These are phyloP conservation scores for Heliosperma pusillum DNA, from an alignment of 148 eudicot genomes.

Conservation along the genomic window DNA sequence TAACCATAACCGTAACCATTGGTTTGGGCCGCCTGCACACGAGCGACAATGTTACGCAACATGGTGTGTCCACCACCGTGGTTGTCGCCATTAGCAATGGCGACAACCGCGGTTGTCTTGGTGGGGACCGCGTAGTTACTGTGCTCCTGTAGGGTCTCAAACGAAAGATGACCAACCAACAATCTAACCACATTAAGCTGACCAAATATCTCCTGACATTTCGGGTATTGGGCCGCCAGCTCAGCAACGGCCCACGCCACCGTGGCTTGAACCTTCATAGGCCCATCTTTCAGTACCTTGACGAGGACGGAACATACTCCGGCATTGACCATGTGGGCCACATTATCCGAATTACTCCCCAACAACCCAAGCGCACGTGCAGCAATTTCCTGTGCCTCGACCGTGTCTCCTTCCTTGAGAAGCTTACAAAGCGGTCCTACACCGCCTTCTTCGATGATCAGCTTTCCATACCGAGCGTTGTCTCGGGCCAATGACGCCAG, in stretches of 20 bases:
- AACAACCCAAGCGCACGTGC: constrained; percentile 69
- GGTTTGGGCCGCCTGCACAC: constrained; percentile 20
- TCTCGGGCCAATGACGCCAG: constrained; percentile 76
- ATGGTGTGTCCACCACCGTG: constrained; percentile 23
- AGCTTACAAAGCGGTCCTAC: constrained; percentile 67
- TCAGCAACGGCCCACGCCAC: constrained; percentile 97
- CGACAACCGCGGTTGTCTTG: constrained; percentile 48
- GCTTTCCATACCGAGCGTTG: constrained; percentile 68
- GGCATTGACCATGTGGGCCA: constrained; percentile 67
- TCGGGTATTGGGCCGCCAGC: constrained; percentile 52
- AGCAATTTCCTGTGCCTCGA: constrained; percentile 88
- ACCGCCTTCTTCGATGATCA: constrained; percentile 91
- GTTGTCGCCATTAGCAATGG: constrained; percentile 22
- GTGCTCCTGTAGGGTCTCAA: constrained; percentile 84
- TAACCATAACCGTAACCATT: not conserved
- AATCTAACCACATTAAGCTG: constrained; percentile 71
- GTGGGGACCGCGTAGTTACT: constrained; percentile 56
- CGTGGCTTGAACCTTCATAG: constrained; percentile 81
- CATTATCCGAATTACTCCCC: constrained; percentile 71
- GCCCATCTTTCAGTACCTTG: constrained; percentile 81
- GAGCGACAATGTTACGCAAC: constrained; percentile 51
- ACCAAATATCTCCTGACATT: constrained; percentile 72
- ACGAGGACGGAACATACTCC: constrained; percentile 79
- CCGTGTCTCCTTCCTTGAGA: constrained; percentile 65
- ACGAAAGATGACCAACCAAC: constrained; percentile 77